These are phyloP conservation scores for Colletotrichum acutatum DNA, from an alignment of 2,329 filamentous ascomycete genomes.

Conservation along the genomic window DNA sequence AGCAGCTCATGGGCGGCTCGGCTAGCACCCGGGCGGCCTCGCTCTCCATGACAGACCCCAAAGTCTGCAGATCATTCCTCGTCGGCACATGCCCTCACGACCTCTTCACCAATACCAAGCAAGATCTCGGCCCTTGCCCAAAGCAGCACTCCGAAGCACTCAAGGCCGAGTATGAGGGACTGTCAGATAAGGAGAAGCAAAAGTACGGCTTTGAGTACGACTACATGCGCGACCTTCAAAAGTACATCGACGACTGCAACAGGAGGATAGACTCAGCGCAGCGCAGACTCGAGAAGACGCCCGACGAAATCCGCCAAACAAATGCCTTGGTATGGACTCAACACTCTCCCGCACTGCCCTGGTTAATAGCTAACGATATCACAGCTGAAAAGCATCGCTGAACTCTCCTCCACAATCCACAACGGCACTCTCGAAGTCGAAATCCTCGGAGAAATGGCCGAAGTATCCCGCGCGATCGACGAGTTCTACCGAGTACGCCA, in stretches of 20 bases:
- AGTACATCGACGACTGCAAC: constrained; percentile 98
- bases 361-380: constrained; percentile 42
- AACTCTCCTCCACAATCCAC: constrained; percentile 81
- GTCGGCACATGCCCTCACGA: constrained; percentile 59
- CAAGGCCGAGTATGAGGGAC: constrained; percentile 86
- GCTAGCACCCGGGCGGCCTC: constrained; percentile 80
- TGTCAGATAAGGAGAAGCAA: constrained; percentile 76
- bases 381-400: constrained; percentile 84
- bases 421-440: constrained; percentile 87
- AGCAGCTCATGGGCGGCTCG: constrained; percentile 91
- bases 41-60: constrained; percentile 83
- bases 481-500: constrained; percentile 89
- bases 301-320: constrained; percentile 96
- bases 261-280: constrained; percentile 91
- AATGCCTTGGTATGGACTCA: constrained; percentile 73
- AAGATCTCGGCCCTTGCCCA: constrained; percentile 90
- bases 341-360: not conserved
- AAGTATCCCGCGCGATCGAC: constrained; percentile 84
- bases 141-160: constrained; percentile 90
- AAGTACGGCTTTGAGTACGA: constrained; percentile 94
- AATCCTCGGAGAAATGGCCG: constrained; percentile 83
- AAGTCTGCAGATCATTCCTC: constrained; percentile 38
- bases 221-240: constrained; percentile 94
- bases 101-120: constrained; percentile 99
- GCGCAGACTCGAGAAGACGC: constrained; percentile 92